phyloP scores from a whole-genome alignment of 768 basidiomycete species.

The Rhodotorula sphaerocarpa region DNA sequence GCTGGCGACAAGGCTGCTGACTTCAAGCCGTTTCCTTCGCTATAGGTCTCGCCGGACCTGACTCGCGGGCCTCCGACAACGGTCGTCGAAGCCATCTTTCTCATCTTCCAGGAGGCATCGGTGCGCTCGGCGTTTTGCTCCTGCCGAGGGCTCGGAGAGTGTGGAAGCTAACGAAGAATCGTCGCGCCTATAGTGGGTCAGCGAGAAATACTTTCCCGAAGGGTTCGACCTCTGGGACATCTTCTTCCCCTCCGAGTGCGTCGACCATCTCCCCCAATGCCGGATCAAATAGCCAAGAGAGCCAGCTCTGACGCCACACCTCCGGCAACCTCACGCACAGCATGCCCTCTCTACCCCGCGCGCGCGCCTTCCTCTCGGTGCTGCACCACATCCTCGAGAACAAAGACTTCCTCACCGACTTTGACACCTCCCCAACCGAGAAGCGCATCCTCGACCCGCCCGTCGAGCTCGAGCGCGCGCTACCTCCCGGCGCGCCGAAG shows the following conservation, averaged over 20 bases:
- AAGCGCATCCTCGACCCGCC: conserved; percentile 40
- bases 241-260: conserved; percentile 61
- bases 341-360: conserved; percentile 63
- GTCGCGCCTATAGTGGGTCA: conserved; percentile 39
- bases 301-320: background rate
- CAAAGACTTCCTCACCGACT: conserved; percentile 63
- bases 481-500: background rate
- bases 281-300: too few relatives aligned
- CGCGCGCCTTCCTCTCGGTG: conserved; percentile 72
- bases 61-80: conserved; percentile 66
- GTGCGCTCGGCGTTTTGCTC: conserved; percentile 51
- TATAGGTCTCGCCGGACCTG: conserved; percentile 23
- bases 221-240: conserved; percentile 61
- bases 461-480: conserved; percentile 14
- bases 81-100: conserved; percentile 65
- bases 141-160: too few relatives aligned
- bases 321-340: background rate
- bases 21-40: too few relatives aligned
- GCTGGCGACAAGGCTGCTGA: too few relatives aligned
- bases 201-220: conserved; percentile 62
- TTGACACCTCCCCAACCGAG: conserved; percentile 51
- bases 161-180: too few relatives aligned
- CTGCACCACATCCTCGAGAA: conserved; percentile 72
- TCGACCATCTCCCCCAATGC: background rate
- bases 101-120: conserved; percentile 60